Percentiles rank a stretch among this genome's conserved stretches.
Evolutionary conservation across 1,284 basidiomycete genomes (phyloP).

Genomic region (Phlebopus sp.): DNA sequence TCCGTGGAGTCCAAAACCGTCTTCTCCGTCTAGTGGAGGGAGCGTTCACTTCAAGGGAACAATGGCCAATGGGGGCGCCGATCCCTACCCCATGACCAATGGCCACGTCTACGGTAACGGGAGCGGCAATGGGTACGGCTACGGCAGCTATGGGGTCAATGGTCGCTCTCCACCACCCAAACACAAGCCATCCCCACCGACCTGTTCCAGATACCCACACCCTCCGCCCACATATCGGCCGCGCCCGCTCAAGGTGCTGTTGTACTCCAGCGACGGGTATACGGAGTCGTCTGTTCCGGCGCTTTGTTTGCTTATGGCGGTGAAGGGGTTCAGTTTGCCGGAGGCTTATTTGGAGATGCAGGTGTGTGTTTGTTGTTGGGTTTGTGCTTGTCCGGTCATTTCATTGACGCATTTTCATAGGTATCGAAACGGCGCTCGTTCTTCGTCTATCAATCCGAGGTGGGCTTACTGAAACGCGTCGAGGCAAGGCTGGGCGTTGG

Average conservation of each 20-base stretch:
- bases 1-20: constrained; percentile 14
- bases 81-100: too few species aligned
- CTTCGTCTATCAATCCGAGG: constrained; percentile 87
- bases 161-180: too few species aligned
- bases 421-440: constrained; percentile 76
- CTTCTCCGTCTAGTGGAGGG: constrained; percentile 25
- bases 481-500: constrained; percentile 52
- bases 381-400: not conserved
- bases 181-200: too few species aligned
- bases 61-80: not conserved
- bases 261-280: constrained; percentile 81
- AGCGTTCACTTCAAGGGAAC: constrained; percentile 1
- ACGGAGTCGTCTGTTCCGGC: constrained; percentile 92
- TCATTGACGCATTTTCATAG: constrained; percentile 20
- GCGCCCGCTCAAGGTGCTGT: constrained; percentile 66
- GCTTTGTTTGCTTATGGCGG: constrained; percentile 85
- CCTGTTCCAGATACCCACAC: not conserved
- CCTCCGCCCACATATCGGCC: constrained; percentile 26
- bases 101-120: constrained; percentile 8
- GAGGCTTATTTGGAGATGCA: constrained; percentile 90
- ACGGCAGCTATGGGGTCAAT: too few species aligned
- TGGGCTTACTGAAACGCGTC: constrained; percentile 72
- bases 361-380: constrained; percentile 15
- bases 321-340: constrained; percentile 67
- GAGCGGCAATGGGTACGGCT: constrained; percentile 1